These are phyloP conservation scores for Catharanthus roseus DNA, from an alignment of 257 asterid species.

Conservation along the genomic window DNA sequence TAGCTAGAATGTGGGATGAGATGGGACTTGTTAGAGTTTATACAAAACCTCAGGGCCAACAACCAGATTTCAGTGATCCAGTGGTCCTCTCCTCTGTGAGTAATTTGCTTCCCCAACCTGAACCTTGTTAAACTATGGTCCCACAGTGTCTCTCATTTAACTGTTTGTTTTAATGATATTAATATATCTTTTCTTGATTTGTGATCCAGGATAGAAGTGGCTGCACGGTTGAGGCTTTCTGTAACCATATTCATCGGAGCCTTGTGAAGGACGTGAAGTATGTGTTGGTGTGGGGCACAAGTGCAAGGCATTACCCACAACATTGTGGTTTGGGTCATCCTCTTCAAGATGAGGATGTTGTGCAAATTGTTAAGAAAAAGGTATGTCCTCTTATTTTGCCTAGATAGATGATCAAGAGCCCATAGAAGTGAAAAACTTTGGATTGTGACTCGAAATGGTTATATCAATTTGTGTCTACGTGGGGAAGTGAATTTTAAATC, in stretches of 20 bases:
- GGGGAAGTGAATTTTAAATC: background rate
- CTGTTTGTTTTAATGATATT: background rate
- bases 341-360: constrained; percentile 94
- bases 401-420: background rate
- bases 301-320: constrained; percentile 96
- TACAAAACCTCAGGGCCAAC: constrained; percentile 99
- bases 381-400: constrained; percentile 25
- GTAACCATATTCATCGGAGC: constrained; percentile 94
- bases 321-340: constrained; percentile 89
- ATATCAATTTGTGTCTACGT: background rate
- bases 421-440: background rate
- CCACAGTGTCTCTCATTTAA: background rate
- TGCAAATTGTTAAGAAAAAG: constrained; percentile 98
- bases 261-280: constrained; percentile 93
- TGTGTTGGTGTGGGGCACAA: constrained; percentile 90
- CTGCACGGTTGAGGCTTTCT: constrained; percentile 89
- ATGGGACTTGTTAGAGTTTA: constrained; percentile 57
- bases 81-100: constrained; percentile 73
- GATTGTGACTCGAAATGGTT: no score
- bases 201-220: constrained; percentile 94
- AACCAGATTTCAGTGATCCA: constrained; percentile 93
- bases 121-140: background rate
- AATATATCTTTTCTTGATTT: background rate
- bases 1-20: constrained; percentile 27
- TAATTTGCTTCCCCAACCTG: background rate